These are phyloP conservation scores for Medicago lupulina DNA, from an alignment of 306 rosid species.

Conservation along the genomic window DNA sequence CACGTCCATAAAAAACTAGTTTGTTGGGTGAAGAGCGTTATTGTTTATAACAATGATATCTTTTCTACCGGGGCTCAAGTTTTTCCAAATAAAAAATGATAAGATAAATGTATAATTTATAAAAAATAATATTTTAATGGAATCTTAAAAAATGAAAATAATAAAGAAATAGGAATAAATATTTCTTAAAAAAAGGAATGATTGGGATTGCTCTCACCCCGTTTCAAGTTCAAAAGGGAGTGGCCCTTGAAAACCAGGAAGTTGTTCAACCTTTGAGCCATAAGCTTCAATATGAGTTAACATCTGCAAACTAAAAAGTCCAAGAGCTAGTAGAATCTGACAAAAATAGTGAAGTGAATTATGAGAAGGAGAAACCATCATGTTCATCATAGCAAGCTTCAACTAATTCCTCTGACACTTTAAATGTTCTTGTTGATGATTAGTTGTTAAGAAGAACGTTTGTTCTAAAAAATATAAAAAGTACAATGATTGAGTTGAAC, in stretches of 20 bases:
- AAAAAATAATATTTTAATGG: too few relatives aligned
- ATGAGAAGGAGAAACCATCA: not conserved
- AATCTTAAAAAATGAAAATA: too few relatives aligned
- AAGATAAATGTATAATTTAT: too few relatives aligned
- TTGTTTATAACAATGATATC: too few relatives aligned
- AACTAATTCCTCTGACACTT: too few relatives aligned
- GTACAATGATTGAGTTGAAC: not conserved
- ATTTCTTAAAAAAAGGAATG: not conserved
- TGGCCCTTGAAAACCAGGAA: constrained; percentile 20
- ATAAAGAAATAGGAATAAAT: too few relatives aligned
- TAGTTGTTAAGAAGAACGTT: not conserved
- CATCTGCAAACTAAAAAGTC: not conserved
- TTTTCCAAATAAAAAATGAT: too few relatives aligned
- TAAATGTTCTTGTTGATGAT: not conserved
- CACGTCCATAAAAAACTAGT: too few relatives aligned
- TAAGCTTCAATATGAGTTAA: not conserved
- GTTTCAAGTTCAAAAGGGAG: constrained; percentile 26
- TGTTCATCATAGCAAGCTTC: not conserved
- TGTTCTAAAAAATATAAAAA: too few relatives aligned
- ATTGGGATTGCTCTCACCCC: not conserved
- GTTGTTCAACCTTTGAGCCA: not conserved
- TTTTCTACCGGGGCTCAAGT: too few relatives aligned
- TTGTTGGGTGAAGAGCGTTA: too few relatives aligned
- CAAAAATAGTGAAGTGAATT: not conserved
- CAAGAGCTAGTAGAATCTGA: not conserved